Evolutionary conservation across 2,329 filamentous ascomycete species (phyloP).

Genomic region (Scedosporium minutisporum): DNA sequence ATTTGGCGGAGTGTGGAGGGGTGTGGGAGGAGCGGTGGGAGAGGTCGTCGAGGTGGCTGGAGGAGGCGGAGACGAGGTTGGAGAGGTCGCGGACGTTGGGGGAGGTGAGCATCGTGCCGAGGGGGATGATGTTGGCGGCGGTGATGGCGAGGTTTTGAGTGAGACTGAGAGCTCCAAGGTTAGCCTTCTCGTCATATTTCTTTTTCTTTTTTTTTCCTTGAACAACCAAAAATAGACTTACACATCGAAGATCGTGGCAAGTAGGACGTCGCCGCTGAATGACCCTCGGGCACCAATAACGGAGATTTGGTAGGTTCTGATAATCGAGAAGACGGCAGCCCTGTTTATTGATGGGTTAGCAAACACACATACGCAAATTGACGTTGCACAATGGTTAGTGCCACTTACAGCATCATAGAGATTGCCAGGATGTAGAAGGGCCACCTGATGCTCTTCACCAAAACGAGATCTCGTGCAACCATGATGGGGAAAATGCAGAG

Average conservation of each 20-base stretch:
- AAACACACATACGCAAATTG: neutral
- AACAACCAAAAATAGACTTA: slow-evolving; percentile 11
- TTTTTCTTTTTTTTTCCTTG: too few relatives aligned
- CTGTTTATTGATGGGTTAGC: slow-evolving; percentile 10
- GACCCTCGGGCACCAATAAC: slow-evolving; percentile 16
- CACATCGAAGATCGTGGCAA: slow-evolving; percentile 22
- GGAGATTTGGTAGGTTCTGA: slow-evolving; percentile 25
- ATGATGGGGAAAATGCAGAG: slow-evolving; percentile 24
- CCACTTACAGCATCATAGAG: slow-evolving; percentile 5
- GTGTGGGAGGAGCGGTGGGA: neutral
- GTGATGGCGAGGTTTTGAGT: slow-evolving; percentile 28
- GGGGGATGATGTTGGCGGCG: slow-evolving; percentile 25
- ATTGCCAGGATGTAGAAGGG: slow-evolving; percentile 23
- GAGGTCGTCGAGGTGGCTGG: slow-evolving; percentile 7
- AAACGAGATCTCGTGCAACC: slow-evolving; percentile 19
- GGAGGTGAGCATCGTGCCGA: slow-evolving; percentile 19
- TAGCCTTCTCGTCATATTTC: neutral
- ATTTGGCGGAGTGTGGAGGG: neutral
- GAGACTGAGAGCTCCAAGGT: slow-evolving; percentile 14
- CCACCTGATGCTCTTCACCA: slow-evolving; percentile 19
- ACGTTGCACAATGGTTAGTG: neutral
- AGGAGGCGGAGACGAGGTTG: slow-evolving; percentile 12
- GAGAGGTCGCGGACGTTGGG: slow-evolving; percentile 10
- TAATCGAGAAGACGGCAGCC: slow-evolving; percentile 20
- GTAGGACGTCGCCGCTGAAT: slow-evolving; percentile 21